Base-by-base conservation (phyloP, 164 flowering plant genomes). In the Tetracentron sinense region DNA sequence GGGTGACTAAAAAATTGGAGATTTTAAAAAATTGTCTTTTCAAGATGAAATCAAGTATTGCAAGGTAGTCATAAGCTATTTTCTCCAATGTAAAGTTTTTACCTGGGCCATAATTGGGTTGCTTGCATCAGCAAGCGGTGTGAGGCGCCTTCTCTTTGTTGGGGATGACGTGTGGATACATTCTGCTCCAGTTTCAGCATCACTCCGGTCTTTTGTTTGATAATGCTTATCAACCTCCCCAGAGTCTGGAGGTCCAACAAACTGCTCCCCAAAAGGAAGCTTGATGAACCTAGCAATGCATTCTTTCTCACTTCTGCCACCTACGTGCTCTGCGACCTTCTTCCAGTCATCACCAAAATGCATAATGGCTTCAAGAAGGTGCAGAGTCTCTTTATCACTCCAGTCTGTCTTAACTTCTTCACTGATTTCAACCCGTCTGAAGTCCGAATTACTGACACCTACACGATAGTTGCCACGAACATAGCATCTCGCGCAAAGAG, bases 31-130 rank as follows among this genome's bases (percentile, higher is more conserved):
- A 8, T 16, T 10, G 8, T 8, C 14, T 8, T 1, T 38, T 38
- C 44, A 38, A 38, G 4, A 38, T 38, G 44, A 38, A 38, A 1
- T 8, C 14, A 38, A 16, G 44, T 38, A 38, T 10, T 38, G 44
- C 8, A 38, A 38, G 11, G 8, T n/a, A n/a, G n/a, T 38, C 5
- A 38, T 4, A 8, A 3, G 5, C 44, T 38, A 1, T 4, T 1
- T 38, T 10, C 44, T 16, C 8, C 11, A 19, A 3, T 4, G 26
- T 50, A 22, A 19, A 58, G 15, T 26, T 44, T 5, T 5, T 74
- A 92, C 97, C 99, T 92, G 97, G 62, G 88, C 97, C 92, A 92
- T 83, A 59, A 92, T 85, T 14, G 99, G 97, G 77, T 92, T 89
- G 78, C 97, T 95, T 60, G 97, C 86, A 85, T 95, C 97, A 53